These are phyloP conservation scores for Debaryomyces castellii DNA, from an alignment of 805 yeast genomes.

Conservation along the genomic window DNA sequence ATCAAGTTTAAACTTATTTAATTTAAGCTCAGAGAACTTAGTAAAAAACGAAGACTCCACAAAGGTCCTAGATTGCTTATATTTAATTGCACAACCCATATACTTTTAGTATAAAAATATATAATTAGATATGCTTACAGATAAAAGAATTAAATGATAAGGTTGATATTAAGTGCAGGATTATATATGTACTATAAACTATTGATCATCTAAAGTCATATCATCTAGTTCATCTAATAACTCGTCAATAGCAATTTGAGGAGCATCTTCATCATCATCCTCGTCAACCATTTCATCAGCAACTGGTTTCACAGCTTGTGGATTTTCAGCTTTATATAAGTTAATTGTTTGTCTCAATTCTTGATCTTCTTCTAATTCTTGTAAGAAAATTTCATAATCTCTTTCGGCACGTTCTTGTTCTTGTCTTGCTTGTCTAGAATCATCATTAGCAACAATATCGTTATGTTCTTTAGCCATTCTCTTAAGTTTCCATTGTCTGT, in stretches of 20 bases:
- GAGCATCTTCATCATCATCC: conserved; percentile 76
- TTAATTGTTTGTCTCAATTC: conserved; percentile 91
- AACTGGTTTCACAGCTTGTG: conserved; percentile 33
- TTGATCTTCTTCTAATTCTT: conserved; percentile 94
- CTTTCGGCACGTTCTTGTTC: conserved; percentile 90
- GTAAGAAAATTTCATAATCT: conserved; percentile 94
- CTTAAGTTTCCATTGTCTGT: conserved; percentile 88
- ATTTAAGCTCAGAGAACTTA: conserved; percentile 66
- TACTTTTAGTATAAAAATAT: no score
- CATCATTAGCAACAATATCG: conserved; percentile 76
- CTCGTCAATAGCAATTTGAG: conserved; percentile 87
- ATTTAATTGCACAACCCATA: conserved; percentile 21
- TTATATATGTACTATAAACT: conserved; percentile 11
- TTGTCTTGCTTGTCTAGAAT: conserved; percentile 73
- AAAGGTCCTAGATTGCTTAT: conserved; percentile 62
- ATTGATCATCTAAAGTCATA: conserved; percentile 72
- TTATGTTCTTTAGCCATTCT: conserved; percentile 97
- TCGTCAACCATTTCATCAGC: conserved; percentile 43
- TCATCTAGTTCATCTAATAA: conserved; percentile 92
- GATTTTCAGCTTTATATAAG: conserved; percentile 66
- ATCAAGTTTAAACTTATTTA: conserved; percentile 70
- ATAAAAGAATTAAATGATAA: background rate
- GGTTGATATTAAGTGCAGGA: conserved; percentile 6
- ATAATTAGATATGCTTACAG: no score
- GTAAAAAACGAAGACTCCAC: conserved; percentile 88